Evolutionary conservation across 192 early-diverging fungal genomes (phyloP), one percentile per base, ranked within the genome.

Genomic region (Coemansia sp.): DNA sequence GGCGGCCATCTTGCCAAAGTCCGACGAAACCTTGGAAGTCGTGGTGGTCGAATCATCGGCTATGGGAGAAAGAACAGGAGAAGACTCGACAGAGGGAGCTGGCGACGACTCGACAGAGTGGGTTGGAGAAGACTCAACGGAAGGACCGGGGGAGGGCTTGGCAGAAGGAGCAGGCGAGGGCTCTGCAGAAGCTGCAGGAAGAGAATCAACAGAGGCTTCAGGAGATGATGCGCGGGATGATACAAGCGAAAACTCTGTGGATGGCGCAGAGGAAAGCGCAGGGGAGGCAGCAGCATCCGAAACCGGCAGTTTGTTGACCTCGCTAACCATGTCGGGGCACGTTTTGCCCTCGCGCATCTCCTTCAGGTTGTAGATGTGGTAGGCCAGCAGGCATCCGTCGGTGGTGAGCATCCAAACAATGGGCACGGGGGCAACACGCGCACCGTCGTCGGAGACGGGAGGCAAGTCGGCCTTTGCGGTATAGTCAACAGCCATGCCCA

Each of bases 401-500:
- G 81, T 81, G 49, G 80, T 89, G n/a, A 87, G 77, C 9, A 83
- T 78, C 56, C 82, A 87, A 18, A 92, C 24, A 11, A 90, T 79
- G 1, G 92, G 92, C 9, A 79, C 80, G 9, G 92, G 81, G 1
- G 59, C 47, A 0, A 85, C 65, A 5, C 51, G 41, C 4, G 53
- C 71, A 8, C 80, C 81, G 42, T 79, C 80, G 14, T 81, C 73
- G 11, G 77, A 72, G 4, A 77, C 35, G 0, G 84, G 77, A 11
- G 78, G 70, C 17, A 91, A 41, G 5, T 51, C 51, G 8, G 77
- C 78, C n/a, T 63, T 72, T 23, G 75, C 67, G 18, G 87, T 83
- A 45, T 85, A 83, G 70, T 95, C 92, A 33, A 92, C 22, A 9
- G 81, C 89, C 37, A 86, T 48, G 3, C 92, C 92, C 0, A 92